Conservation (phyloP, 306 rosid species). For the Astragalus membranaceus region DNA sequence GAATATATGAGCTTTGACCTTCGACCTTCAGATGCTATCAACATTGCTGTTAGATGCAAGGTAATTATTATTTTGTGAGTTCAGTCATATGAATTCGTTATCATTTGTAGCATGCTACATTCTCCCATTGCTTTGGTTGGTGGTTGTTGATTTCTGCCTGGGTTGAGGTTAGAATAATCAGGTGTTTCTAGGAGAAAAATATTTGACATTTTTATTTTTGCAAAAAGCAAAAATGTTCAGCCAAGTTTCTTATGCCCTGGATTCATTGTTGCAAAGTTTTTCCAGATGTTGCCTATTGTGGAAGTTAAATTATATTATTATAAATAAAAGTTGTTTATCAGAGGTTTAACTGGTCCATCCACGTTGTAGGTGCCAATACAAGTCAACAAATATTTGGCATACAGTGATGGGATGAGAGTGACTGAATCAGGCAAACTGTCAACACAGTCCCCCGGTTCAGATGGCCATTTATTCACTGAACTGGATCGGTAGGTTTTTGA, state of each 20-base stretch:
- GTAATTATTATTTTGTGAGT: conserved; percentile 33
- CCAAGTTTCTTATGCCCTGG: background rate
- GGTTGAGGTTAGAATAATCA: background rate
- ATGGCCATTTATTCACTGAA: conserved; percentile 78
- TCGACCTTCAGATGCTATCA: conserved; percentile 97
- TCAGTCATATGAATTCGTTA: background rate
- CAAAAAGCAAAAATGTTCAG: background rate
- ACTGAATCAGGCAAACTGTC: conserved; percentile 79
- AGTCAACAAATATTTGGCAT: conserved; percentile 94
- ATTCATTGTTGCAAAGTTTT: background rate
- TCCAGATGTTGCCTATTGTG: conserved; percentile 1
- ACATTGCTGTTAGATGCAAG: conserved; percentile 98
- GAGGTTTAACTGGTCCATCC: background rate
- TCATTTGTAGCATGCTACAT: background rate
- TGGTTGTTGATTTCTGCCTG: background rate
- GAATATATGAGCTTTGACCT: conserved; percentile 86
- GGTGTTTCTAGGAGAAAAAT: background rate
- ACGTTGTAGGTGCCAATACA: conserved; percentile 83
- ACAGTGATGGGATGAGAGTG: conserved; percentile 91
- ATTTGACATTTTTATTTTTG: background rate
- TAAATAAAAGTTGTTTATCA: background rate
- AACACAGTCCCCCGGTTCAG: conserved; percentile 55
- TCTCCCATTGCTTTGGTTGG: conserved; percentile 8
- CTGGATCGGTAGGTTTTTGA: conserved; percentile 61
- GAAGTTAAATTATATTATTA: background rate